Base-by-base conservation (phyloP, 106 monocot species). In the Allium sativum region DNA sequence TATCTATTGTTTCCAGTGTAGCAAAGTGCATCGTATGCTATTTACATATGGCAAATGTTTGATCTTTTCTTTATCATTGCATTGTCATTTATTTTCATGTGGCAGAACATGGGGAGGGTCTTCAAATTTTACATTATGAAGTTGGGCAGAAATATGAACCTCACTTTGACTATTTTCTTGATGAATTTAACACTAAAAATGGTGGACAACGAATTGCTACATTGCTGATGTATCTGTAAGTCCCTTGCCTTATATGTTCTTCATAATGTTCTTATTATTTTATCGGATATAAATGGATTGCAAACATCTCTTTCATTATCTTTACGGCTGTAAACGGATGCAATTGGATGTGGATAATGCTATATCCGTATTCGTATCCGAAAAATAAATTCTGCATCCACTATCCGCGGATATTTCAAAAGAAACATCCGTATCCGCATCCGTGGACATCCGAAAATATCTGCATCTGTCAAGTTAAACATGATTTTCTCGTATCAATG, bases 111-210 rank as follows among this genome's bases (percentile, higher is more conserved):
- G 84, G 84, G 40, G 84, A 85, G 45, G 84, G 80, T 13, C 80
- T 85, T 61, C 85, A 85, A 68, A 56, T 81, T 68, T 81, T 85
- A 43, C 85, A 85, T 65, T 85, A 85, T 68, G 85, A 85, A 81
- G 85, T 62, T 68, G 85, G 85, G 40, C 85, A 85, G 57, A 85
- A 85, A 69, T 85, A 85, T 48, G 85, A 85, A 57, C 81, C 85
- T 57, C 85, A 85, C 69, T 85, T 64, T 67, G 81, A 85, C 55
- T 85, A 81, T 61, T 85, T 85, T 44, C 74, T 73, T 58, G 85
- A 81, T 48, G 81, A 85, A 44, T 75, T 63, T 67, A 85, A 85
- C 43, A 81, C 78, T 18, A 78, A 85, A 65, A 81, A 85, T 66
- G 81, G 78, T 15, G 85, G 85, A 10, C 81, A 85, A 57, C 74